phyloP scores from a whole-genome alignment of 1,284 basidiomycete genomes.

The Sanghuangporus weigelae region DNA sequence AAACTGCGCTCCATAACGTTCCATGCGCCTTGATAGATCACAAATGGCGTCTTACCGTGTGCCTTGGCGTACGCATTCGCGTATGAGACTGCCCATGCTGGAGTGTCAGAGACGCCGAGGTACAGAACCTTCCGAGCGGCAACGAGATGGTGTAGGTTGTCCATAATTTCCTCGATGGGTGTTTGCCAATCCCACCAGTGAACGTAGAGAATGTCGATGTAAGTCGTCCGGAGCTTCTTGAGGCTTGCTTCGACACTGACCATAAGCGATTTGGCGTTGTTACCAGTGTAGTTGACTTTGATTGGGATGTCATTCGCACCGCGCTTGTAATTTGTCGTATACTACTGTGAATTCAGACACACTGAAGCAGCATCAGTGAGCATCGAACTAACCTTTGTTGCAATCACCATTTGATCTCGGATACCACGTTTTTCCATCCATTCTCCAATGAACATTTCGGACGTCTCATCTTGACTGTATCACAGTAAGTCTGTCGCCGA shows the following conservation, averaged over 20 bases:
- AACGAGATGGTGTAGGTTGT: slow-evolving; percentile 41
- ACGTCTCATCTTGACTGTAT: slow-evolving; percentile 42
- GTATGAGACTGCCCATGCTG: slow-evolving; percentile 39
- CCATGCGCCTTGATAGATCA: slow-evolving; percentile 50
- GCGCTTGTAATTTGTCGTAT: slow-evolving; percentile 28
- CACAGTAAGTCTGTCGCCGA: neutral
- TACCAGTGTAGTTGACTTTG: slow-evolving; percentile 32
- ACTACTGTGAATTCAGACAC: slow-evolving; percentile 22
- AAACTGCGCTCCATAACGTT: slow-evolving; percentile 44
- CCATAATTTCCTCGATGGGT: slow-evolving; percentile 45
- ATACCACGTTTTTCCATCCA: slow-evolving; percentile 47
- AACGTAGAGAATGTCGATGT: slow-evolving; percentile 39
- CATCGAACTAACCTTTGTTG: slow-evolving; percentile 39
- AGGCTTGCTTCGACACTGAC: slow-evolving; percentile 33
- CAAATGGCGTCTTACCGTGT: slow-evolving; percentile 44
- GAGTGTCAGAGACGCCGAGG: slow-evolving; percentile 38
- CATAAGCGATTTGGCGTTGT: slow-evolving; percentile 31
- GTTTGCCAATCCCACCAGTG: slow-evolving; percentile 42
- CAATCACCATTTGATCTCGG: slow-evolving; percentile 50
- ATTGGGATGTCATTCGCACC: slow-evolving; percentile 21
- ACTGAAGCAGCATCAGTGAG: neutral
- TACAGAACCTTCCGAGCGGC: slow-evolving; percentile 41
- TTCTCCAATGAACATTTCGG: slow-evolving; percentile 51
- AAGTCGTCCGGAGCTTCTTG: slow-evolving; percentile 40
- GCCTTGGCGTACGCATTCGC: slow-evolving; percentile 40